Percentiles rank a stretch among this genome's conserved stretches.
phyloP scores from a whole-genome alignment of 2,329 filamentous ascomycete genomes.

The Exophiala phaeomuriformis region DNA sequence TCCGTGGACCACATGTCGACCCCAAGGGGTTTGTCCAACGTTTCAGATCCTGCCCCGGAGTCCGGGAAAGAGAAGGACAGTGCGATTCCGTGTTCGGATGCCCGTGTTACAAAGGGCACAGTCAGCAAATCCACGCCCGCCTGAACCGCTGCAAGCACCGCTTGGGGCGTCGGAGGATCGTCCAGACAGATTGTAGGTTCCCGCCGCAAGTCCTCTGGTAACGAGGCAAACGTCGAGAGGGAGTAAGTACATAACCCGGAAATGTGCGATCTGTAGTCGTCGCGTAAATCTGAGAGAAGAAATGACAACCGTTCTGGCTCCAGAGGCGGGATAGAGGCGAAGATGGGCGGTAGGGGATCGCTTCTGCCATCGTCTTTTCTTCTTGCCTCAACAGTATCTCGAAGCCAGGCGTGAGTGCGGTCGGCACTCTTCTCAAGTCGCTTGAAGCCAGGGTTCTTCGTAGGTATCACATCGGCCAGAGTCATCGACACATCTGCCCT shows the following conservation, averaged over 20 bases:
- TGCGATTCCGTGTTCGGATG: constrained; percentile 79
- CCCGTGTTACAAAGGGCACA: constrained; percentile 63
- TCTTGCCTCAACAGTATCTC: constrained; percentile 46
- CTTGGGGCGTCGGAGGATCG: constrained; percentile 62
- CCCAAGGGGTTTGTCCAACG: constrained; percentile 47
- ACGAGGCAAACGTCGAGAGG: constrained; percentile 57
- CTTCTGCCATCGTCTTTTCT: background rate
- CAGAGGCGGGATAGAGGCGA: constrained; percentile 65
- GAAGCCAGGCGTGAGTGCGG: constrained; percentile 74
- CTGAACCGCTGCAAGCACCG: constrained; percentile 66
- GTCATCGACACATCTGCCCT: constrained; percentile 74
- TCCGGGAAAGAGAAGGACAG: constrained; percentile 68
- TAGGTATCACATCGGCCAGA: constrained; percentile 64
- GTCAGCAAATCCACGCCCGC: constrained; percentile 75
- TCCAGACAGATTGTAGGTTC: constrained; percentile 72
- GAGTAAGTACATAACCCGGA: constrained; percentile 74
- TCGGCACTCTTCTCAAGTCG: constrained; percentile 76
- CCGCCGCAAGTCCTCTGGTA: constrained; percentile 53
- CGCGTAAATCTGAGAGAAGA: constrained; percentile 68
- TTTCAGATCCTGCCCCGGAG: constrained; percentile 25
- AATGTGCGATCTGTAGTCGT: constrained; percentile 52
- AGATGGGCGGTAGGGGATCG: constrained; percentile 44
- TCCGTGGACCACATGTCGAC: constrained; percentile 65
- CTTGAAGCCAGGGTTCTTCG: constrained; percentile 57
- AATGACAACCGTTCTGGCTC: constrained; percentile 67